These are phyloP conservation scores for Eutrema heterophyllum DNA, from an alignment of 345 rosid species.

Conservation along the genomic window DNA sequence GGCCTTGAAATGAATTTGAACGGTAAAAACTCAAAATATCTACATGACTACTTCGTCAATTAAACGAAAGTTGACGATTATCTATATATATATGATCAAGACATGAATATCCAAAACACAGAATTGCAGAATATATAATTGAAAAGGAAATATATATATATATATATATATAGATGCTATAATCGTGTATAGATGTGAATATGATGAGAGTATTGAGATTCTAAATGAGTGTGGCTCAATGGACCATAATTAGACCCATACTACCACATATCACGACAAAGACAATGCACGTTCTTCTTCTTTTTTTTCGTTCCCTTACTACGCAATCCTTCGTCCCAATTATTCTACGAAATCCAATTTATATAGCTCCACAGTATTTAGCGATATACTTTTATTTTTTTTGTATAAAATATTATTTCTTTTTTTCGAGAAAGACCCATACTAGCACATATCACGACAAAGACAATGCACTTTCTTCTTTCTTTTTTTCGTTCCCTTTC, in stretches of 20 bases:
- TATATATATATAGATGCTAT: neutral
- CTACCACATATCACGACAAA: conserved; percentile 15
- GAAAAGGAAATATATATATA: neutral
- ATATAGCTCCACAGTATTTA: neutral
- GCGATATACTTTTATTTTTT: no score
- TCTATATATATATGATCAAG: neutral
- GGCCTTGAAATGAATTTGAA: neutral
- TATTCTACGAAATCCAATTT: conserved; percentile 8
- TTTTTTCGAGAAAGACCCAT: no score
- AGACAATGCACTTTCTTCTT: conserved; percentile 19
- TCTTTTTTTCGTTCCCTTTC: neutral
- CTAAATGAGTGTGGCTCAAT: conserved; percentile 24
- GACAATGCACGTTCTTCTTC: conserved; percentile 18
- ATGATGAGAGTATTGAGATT: conserved; percentile 19
- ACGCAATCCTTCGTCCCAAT: conserved; percentile 20
- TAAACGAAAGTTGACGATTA: neutral
- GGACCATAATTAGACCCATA: conserved; percentile 27
- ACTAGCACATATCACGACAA: conserved; percentile 15
- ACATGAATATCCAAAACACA: conserved; percentile 27
- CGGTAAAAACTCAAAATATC: neutral
- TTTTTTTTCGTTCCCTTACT: neutral
- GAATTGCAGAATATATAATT: neutral
- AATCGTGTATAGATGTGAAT: conserved; percentile 15
- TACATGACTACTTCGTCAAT: neutral
- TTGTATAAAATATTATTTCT: no score